Conservation (phyloP, 495 filamentous ascomycete genomes). For the Neurospora pannonica region DNA sequence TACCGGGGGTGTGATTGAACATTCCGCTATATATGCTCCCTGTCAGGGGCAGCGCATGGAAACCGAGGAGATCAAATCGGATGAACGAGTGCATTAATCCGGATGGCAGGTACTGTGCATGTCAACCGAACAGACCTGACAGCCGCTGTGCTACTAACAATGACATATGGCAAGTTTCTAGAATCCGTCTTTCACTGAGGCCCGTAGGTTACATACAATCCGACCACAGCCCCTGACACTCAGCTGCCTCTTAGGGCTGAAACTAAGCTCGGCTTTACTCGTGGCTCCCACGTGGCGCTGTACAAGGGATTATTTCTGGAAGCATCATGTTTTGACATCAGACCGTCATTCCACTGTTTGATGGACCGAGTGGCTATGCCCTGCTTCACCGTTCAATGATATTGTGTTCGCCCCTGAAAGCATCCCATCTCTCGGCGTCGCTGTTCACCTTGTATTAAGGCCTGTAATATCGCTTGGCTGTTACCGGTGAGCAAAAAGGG, state of each 20-base stretch:
- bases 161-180: background rate
- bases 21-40: background rate
- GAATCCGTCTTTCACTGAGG: background rate
- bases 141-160: background rate
- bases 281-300: background rate
- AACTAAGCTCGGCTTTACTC: background rate
- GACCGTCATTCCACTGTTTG: background rate
- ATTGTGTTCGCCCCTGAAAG: background rate
- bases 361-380: background rate
- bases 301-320: background rate
- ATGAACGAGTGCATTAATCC: background rate
- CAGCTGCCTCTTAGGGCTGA: background rate
- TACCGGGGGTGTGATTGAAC: background rate
- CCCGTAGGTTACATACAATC: background rate
- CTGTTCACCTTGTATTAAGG: background rate
- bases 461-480: background rate
- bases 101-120: background rate
- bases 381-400: background rate
- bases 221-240: background rate
- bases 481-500: background rate
- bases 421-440: background rate
- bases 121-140: background rate
- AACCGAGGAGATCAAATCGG: background rate
- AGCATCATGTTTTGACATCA: background rate
- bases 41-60: background rate